Evolutionary conservation across 2,329 filamentous ascomycete species (phyloP).

Genomic region (Neonectria punicea): DNA sequence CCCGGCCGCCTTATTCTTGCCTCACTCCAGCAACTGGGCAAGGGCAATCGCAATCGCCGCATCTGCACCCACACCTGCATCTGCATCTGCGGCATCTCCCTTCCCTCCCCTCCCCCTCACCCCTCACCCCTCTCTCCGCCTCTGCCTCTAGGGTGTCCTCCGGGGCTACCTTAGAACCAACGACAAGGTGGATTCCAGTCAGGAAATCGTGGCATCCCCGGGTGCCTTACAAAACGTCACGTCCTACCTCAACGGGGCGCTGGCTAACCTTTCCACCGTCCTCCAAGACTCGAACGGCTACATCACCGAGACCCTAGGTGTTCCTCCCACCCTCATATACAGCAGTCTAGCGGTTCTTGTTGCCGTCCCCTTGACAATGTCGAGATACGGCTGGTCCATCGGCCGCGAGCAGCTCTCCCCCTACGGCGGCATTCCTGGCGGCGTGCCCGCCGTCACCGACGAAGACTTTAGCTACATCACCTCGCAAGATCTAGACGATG

Average conservation of each 20-base stretch:
- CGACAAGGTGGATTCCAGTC: constrained; percentile 72
- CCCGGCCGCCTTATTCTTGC: constrained; percentile 28
- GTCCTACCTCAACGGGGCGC: constrained; percentile 65
- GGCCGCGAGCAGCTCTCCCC: constrained; percentile 61
- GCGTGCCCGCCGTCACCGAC: constrained; percentile 73
- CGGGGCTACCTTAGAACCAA: constrained; percentile 49
- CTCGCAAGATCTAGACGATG: constrained; percentile 73
- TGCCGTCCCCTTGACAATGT: constrained; percentile 64
- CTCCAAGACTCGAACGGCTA: constrained; percentile 63
- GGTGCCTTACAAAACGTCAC: constrained; percentile 71
- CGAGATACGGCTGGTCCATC: constrained; percentile 63
- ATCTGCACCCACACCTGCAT: constrained; percentile 21
- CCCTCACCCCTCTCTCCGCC: constrained; percentile 36
- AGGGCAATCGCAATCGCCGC: constrained; percentile 11
- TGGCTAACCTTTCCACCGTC: constrained; percentile 59
- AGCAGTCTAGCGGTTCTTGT: constrained; percentile 61
- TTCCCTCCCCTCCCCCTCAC: constrained; percentile 1
- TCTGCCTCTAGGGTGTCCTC: constrained; percentile 49
- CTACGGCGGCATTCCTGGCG: constrained; percentile 59
- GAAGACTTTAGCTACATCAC: constrained; percentile 86
- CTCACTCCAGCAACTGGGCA: constrained; percentile 25
- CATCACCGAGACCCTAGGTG: constrained; percentile 60
- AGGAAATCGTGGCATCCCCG: constrained; percentile 67
- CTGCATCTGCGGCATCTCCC: constrained; percentile 20
- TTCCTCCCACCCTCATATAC: constrained; percentile 61